A percentile compares a stretch with the other conserved stretches of the same genome.
Conservation (phyloP, 208 protist species). For the Acanthamoeba sp. region DNA sequence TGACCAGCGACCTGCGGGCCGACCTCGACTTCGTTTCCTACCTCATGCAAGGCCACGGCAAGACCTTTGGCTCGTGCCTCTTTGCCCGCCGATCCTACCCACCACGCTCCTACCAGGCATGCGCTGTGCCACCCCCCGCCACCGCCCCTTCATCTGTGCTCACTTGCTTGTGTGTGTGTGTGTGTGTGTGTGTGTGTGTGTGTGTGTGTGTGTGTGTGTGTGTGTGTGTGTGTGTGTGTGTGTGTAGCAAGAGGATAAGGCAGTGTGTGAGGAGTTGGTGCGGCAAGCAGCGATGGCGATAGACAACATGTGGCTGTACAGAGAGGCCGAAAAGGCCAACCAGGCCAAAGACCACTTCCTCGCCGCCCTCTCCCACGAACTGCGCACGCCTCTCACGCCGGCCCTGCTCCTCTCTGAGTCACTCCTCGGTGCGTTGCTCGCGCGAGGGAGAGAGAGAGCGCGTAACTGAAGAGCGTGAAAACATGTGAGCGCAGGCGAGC, state of each 20-base stretch:
- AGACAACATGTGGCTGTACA: neutral
- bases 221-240: neutral
- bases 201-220: neutral
- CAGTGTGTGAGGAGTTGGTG: neutral
- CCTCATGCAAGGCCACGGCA: neutral
- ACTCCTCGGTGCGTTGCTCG: slow-evolving; percentile 27
- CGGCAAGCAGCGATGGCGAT: neutral
- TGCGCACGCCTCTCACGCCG: slow-evolving; percentile 26
- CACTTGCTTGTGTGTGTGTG: too few species aligned
- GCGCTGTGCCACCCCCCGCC: neutral
- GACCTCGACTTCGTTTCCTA: neutral
- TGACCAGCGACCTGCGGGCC: neutral
- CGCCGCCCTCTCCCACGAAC: slow-evolving; percentile 35
- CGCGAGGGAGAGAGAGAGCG: too few species aligned
- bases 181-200: neutral
- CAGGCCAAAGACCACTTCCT: slow-evolving; percentile 48
- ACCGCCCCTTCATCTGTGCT: too few species aligned
- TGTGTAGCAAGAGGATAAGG: slow-evolving; percentile 10
- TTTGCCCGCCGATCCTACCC: neutral
- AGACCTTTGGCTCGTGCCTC: neutral
- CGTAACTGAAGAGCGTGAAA: too few species aligned
- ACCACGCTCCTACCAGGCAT: neutral
- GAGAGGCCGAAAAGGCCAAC: neutral
- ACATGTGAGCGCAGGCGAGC: neutral
- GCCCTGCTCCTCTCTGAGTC: neutral